Conservation (phyloP, 228 moss, liverwort and hornwort species). For the Sphagnum magellanicum region DNA sequence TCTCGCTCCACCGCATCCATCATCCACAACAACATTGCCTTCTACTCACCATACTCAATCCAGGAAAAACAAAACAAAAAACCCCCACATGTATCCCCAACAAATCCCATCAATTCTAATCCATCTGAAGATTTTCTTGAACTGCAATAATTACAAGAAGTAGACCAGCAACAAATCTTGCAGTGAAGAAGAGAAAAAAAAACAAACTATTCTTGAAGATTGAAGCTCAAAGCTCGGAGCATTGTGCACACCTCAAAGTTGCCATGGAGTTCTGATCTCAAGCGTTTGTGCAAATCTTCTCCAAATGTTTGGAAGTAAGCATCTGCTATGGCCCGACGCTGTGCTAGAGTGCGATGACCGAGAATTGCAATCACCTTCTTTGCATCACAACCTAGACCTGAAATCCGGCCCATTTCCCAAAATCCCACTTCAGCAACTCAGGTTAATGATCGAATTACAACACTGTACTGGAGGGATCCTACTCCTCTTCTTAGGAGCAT, state of each 20-base stretch:
- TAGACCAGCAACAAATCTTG: neutral
- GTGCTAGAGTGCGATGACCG: conserved; percentile 38
- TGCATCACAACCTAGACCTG: conserved; percentile 53
- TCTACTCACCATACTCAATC: conserved; percentile 15
- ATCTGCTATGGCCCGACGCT: conserved; percentile 43
- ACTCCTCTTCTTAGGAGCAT: neutral
- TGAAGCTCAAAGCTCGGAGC: neutral
- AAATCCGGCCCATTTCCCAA: neutral
- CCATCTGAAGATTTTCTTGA: neutral
- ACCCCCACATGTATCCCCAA: neutral
- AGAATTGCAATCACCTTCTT: conserved; percentile 51
- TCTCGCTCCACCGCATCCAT: conserved; percentile 54
- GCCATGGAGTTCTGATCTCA: conserved; percentile 50
- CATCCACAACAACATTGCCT: conserved; percentile 54
- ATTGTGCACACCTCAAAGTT: conserved; percentile 30
- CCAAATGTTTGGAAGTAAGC: conserved; percentile 45
- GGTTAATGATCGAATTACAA: neutral
- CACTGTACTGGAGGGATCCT: neutral
- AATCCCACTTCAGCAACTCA: neutral
- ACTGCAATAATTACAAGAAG: too few species aligned
- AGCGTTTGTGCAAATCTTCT: conserved; percentile 27
- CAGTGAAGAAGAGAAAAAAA: neutral
- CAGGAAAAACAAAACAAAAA: neutral
- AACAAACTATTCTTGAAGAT: too few species aligned
- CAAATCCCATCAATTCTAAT: neutral